Conservation (phyloP, 2,329 filamentous ascomycete species). For the Plectosphaerella cucumerina region DNA sequence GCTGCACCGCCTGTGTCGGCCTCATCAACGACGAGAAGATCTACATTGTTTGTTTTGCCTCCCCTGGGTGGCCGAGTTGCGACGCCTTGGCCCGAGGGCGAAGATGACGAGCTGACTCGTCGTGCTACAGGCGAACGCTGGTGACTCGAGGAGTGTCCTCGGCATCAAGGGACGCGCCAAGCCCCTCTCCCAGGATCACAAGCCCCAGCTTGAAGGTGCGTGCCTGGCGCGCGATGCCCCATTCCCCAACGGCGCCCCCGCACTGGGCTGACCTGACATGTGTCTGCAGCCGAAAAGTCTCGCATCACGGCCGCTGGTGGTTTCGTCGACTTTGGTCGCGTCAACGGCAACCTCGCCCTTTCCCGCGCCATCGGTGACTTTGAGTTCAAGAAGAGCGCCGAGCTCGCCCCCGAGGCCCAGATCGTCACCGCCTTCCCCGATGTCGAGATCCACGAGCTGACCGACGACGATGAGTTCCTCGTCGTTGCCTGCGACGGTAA, state of each 20-base stretch:
- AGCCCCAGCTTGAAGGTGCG: slow-evolving; percentile 94
- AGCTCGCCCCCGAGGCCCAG: slow-evolving; percentile 95
- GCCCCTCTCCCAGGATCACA: slow-evolving; percentile 98
- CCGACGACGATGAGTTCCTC: slow-evolving; percentile 91
- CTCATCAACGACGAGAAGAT: slow-evolving; percentile 89
- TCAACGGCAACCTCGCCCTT: slow-evolving; percentile 95
- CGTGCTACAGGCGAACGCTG: slow-evolving; percentile 78
- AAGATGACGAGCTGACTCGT: neutral
- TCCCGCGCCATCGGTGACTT: slow-evolving; percentile 98
- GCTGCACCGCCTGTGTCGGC: slow-evolving; percentile 91
- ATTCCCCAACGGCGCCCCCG: too few relatives aligned
- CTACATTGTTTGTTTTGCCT: slow-evolving; percentile 86
- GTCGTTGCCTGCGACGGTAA: slow-evolving; percentile 89
- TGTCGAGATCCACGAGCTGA: slow-evolving; percentile 85
- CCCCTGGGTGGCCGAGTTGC: too few relatives aligned
- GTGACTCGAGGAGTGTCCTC: slow-evolving; percentile 90
- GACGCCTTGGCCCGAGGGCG: neutral
- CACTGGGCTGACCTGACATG: slow-evolving; percentile 2
- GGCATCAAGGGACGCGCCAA: slow-evolving; percentile 97
- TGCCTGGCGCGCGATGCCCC: neutral
- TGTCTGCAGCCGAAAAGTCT: slow-evolving; percentile 78
- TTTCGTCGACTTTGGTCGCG: slow-evolving; percentile 96
- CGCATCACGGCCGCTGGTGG: slow-evolving; percentile 93
- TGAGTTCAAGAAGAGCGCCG: slow-evolving; percentile 99
- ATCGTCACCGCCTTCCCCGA: slow-evolving; percentile 97